Base-by-base conservation (phyloP, 495 filamentous ascomycete genomes). In the Cetradonia linearis region DNA sequence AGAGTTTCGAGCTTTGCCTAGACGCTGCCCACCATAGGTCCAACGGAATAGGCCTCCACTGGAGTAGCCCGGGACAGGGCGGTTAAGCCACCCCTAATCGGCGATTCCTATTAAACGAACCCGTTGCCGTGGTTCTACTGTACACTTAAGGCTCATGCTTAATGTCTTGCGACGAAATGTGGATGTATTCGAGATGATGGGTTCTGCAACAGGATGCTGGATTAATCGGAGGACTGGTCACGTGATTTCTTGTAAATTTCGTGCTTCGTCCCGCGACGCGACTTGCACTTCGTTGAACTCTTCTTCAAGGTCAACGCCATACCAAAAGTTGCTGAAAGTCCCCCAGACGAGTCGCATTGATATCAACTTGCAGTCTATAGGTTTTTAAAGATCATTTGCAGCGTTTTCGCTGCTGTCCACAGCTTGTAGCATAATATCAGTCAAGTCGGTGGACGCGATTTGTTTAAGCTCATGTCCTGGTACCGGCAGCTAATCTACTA, bases 41-140 rank as follows among this genome's bases (percentile, higher is more conserved):
- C 28, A 54, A 36, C 31, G 50, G 50, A 54, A 54, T 31, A 34
- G 50, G 50, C 18, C 30, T 20, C 20, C n/a, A 18, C 20, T 54
- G 50, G 50, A 23, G 20, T 13, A 54, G 31, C 50, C 50, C 50
- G 18, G 50, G 62, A 49, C 62, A 40, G 56, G 62, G 62, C 62
- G 50, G 56, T 60, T 60, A 63, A 54, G 11, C 16, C 50, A n/a
- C 31, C 28, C 33, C 50, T 33, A 54, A 54, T 54, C 50, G 50
- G 30, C 50, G 50, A 54, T 54, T 54, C 30, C 31, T n/a, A 54
- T 25, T 30, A 54, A 54, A 53, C 30, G 31, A 36, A 13, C 18
- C 9, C 25, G 34, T 54, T 20, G 33, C n/a, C 33, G 30, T 13
- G 18, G 5, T 33, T 25, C 31, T 11, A 5, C 28, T 36, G 11